Conservation (phyloP, 2,329 filamentous ascomycete genomes). For the Diatrype stigma region DNA sequence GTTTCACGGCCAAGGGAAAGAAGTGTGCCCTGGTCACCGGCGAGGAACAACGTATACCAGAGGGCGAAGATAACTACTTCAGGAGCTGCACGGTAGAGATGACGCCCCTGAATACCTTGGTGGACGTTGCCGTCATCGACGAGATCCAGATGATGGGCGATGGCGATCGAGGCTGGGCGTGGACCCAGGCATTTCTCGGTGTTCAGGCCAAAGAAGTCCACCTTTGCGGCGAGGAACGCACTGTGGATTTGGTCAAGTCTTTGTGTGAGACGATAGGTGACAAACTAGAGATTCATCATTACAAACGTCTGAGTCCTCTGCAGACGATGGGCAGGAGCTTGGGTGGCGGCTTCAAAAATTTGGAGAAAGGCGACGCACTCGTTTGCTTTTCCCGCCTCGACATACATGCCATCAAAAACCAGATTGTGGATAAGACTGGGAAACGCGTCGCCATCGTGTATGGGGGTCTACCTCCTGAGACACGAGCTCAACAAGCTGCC, state of each 20-base stretch:
- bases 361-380: slow-evolving; percentile 86
- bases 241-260: slow-evolving; percentile 72
- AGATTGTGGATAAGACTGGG: slow-evolving; percentile 72
- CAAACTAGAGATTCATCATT: slow-evolving; percentile 73
- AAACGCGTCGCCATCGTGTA: slow-evolving; percentile 89
- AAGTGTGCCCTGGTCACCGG: slow-evolving; percentile 81
- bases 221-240: slow-evolving; percentile 84
- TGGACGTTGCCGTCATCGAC: slow-evolving; percentile 93
- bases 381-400: slow-evolving; percentile 80
- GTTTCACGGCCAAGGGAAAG: slow-evolving; percentile 73
- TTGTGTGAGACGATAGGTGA: slow-evolving; percentile 79
- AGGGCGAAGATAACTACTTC: slow-evolving; percentile 55
- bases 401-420: slow-evolving; percentile 74
- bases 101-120: slow-evolving; percentile 48
- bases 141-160: slow-evolving; percentile 98
- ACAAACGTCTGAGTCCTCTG: slow-evolving; percentile 78
- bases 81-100: slow-evolving; percentile 95
- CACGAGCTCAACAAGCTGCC: slow-evolving; percentile 81
- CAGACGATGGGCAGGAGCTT: slow-evolving; percentile 62
- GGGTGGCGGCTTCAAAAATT: slow-evolving; percentile 55
- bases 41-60: slow-evolving; percentile 75
- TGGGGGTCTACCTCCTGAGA: slow-evolving; percentile 86
- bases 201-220: slow-evolving; percentile 86
- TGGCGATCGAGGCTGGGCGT: slow-evolving; percentile 78
- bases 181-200: slow-evolving; percentile 87